Evolutionary conservation across 148 eudicot species (phyloP), one percentile per base, ranked within the genome.

Genomic region (Pharnaceum exiguum): DNA sequence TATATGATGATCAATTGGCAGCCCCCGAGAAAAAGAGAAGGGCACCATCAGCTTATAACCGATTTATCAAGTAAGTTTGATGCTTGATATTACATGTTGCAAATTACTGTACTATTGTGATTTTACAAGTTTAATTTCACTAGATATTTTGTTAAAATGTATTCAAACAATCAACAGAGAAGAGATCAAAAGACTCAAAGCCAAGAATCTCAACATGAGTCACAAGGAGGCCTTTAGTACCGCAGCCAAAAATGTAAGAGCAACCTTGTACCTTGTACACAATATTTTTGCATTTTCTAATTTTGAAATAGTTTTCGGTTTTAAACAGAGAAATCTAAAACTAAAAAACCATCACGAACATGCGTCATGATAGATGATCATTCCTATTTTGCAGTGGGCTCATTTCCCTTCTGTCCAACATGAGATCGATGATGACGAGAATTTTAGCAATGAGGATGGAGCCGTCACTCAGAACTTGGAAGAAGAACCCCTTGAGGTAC

Each of bases 151-250:
- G n/a, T n/a, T n/a, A n/a, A n/a, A n/a, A n/a, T n/a, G n/a, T n/a
- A n/a, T n/a, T n/a, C n/a, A n/a, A n/a, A n/a, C n/a, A n/a, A 33
- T 8, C 22, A 15, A 48, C 68, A 91, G 97, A 61, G 90, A 91
- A 66, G 96, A 88, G 69, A 88, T 91, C 58, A 74, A 68, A 66
- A 87, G 98, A 77, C 84, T 91, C 9, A 91, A 85, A 76, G 70
- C 56, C 26, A 68, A 56, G 53, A 44, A 82, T 76, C 98, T 94
- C 23, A 66, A 49, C 59, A 85, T 91, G 83, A 74, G 78, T 59
- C 98, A 91, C 77, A 91, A 87, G 78, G 86, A 91, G 72, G 98
- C 98, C 45, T 91, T 91, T 68, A 88, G 98, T 77, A 68, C 94
- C 60, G 98, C 98, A 51, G 86, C 98, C 27, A 91, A 91, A 77